These are phyloP conservation scores for Kwoniella heveanensis DNA, from an alignment of 768 basidiomycete species.

Conservation along the genomic window DNA sequence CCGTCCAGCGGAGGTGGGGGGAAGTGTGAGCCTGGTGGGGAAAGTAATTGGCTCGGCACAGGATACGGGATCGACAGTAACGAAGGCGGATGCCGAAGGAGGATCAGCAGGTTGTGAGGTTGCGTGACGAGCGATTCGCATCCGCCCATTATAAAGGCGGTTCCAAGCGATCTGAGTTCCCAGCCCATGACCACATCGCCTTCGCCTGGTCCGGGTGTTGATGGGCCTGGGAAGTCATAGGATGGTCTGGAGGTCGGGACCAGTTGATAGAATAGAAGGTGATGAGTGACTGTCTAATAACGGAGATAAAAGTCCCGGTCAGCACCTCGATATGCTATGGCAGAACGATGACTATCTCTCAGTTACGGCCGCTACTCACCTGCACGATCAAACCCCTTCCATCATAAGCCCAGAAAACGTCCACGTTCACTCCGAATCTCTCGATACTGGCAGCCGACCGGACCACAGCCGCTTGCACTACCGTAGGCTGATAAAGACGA, in stretches of 20 bases:
- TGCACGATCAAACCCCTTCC: conserved; percentile 76
- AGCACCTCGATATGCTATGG: too few relatives aligned
- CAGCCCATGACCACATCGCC: conserved; percentile 43
- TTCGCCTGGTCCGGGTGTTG: conserved; percentile 48
- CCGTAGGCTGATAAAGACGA: conserved; percentile 56
- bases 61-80: conserved; percentile 46
- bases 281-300: conserved; percentile 73
- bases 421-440: conserved; percentile 79
- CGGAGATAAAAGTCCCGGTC: too few relatives aligned
- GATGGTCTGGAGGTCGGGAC: conserved; percentile 60
- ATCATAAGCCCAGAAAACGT: conserved; percentile 80
- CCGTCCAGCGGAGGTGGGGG: conserved; percentile 49
- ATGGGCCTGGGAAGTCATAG: conserved; percentile 29
- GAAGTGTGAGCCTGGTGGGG: conserved; percentile 33
- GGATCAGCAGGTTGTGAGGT: conserved; percentile 36
- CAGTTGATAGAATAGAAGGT: conserved; percentile 71
- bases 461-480: conserved; percentile 65
- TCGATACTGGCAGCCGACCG: conserved; percentile 74
- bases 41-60: conserved; percentile 35
- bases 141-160: conserved; percentile 45
- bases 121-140: conserved; percentile 33
- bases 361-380: conserved; percentile 59
- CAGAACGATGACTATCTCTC: too few relatives aligned
- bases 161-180: conserved; percentile 26
- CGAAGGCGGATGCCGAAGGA: conserved; percentile 37